Evolutionary conservation across 305 asterid species (phyloP), one percentile per base, ranked within the genome.

Genomic region (Caryopteris hybrid): DNA sequence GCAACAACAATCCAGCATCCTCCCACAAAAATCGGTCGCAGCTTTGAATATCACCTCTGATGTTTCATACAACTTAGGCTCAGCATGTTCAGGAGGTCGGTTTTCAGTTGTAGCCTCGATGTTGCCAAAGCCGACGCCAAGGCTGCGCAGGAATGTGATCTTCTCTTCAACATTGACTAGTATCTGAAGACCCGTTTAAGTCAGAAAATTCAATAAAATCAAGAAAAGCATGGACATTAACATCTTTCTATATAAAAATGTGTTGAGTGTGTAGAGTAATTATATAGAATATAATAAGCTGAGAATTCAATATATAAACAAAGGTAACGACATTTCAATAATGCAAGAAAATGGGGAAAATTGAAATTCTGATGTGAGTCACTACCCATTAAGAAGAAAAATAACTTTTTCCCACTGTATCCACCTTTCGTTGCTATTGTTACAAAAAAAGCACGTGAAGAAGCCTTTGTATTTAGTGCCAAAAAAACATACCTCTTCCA

Each of bases 101-200:
- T 90, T 92, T 57, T 83, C 88, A 0, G 76, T 67, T 14, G 97
- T 90, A 4, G 98, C 96, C 74, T 69, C 78, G 23, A 84, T 51
- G 80, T 73, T 77, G 2, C 98, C 98, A 42, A 84, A 88, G 12
- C 98, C 92, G 8, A 62, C 29, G 4, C 95, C 93, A 3, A 76
- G 69, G 22, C 75, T 77, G 20, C 88, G 85, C 18, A 90, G 80
- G 77, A 69, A 68, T 20, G 50, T 63, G 8, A 70, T 54, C 63
- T 76, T 79, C 52, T 31, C 75, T 65, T 56, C 76, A 22, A 13
- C 52, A 4, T 71, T 72, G 9, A 38, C 43, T 4, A 43, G 45
- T 70, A 75, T 78, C 90, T 85, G 90, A 79, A 72, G 4, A 71
- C 57, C 42, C 58, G 17, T 62, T 61, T 33, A 18, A 38, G 31